Evolutionary conservation across 2,329 filamentous ascomycete genomes (phyloP).

Genomic region (Trichophyton schoenleinii): DNA sequence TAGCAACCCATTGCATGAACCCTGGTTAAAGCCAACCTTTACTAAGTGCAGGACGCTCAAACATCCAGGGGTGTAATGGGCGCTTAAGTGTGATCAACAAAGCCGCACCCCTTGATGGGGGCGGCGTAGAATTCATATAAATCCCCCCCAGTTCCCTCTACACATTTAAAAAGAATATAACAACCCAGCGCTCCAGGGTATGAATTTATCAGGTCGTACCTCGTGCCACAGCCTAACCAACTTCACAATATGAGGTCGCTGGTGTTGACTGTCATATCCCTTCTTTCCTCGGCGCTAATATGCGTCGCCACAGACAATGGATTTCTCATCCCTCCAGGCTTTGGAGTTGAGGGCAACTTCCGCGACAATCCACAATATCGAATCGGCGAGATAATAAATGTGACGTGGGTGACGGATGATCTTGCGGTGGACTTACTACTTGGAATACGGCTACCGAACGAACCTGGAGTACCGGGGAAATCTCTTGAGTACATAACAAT

Average conservation of each 20-base stretch:
- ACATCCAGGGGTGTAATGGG: neutral
- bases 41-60: neutral
- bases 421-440: neutral
- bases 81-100: neutral
- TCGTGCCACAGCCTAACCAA: neutral
- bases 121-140: neutral
- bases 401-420: neutral
- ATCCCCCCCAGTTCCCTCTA: neutral
- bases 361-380: neutral
- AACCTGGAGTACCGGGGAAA: neutral
- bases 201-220: neutral
- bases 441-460: neutral
- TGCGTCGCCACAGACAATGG: neutral
- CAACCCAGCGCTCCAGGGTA: neutral
- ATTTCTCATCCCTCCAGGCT: neutral
- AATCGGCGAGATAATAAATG: neutral
- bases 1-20: no score
- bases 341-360: neutral
- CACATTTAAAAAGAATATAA: neutral
- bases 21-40: neutral
- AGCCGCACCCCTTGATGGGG: neutral
- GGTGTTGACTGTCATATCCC: neutral
- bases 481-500: neutral
- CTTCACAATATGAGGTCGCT: neutral
- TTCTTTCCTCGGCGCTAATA: neutral